Percentiles rank a stretch among this genome's conserved stretches.
Conservation (phyloP, 2,329 filamentous ascomycete species). For the Penicillium sp. region DNA sequence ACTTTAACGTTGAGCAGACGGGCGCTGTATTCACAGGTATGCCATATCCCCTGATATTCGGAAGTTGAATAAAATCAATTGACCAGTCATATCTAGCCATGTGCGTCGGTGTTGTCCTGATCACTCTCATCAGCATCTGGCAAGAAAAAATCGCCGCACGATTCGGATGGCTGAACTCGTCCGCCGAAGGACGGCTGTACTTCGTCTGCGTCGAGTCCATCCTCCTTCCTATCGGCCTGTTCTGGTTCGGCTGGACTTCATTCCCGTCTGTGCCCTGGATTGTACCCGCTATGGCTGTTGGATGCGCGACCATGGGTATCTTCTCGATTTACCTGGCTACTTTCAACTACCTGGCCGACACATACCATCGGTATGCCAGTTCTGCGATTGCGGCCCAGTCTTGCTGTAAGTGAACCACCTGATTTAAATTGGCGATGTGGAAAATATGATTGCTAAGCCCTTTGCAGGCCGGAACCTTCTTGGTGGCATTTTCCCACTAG, state of each 20-base stretch:
- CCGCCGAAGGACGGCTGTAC: slow-evolving; percentile 78
- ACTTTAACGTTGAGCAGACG: slow-evolving; percentile 66
- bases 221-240: slow-evolving; percentile 76
- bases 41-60: not conserved
- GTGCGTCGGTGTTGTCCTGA: slow-evolving; percentile 65
- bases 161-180: slow-evolving; percentile 47
- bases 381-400: slow-evolving; percentile 84
- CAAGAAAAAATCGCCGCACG: slow-evolving; percentile 67
- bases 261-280: slow-evolving; percentile 68
- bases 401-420: slow-evolving; percentile 57
- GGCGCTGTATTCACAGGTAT: slow-evolving; percentile 68
- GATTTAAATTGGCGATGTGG: not conserved
- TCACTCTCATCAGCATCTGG: slow-evolving; percentile 68
- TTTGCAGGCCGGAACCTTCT: slow-evolving; percentile 69
- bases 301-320: slow-evolving; percentile 79
- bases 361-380: slow-evolving; percentile 80
- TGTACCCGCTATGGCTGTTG: slow-evolving; percentile 68
- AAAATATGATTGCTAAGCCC: not conserved
- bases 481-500: slow-evolving; percentile 76
- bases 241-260: slow-evolving; percentile 76
- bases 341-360: slow-evolving; percentile 91
- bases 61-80: not conserved
- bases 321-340: slow-evolving; percentile 83
- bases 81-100: slow-evolving; percentile 54
- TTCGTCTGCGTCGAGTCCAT: slow-evolving; percentile 76